These are phyloP conservation scores for Iberis amara DNA, from an alignment of 441 rosid species.

Conservation along the genomic window DNA sequence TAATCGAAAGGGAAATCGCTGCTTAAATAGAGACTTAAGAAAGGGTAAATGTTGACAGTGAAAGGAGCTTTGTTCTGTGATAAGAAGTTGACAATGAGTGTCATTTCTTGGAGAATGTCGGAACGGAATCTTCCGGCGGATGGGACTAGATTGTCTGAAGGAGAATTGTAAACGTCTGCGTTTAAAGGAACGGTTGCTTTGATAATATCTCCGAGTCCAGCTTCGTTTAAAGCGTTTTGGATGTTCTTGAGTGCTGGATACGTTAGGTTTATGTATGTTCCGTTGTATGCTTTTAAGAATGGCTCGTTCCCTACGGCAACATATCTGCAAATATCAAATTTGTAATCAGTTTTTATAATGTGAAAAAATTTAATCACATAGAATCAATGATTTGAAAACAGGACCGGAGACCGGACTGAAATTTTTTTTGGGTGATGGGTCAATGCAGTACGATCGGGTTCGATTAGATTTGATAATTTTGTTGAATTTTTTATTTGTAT, in stretches of 20 bases:
- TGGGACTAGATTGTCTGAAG: constrained; percentile 50
- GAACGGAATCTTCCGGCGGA: constrained; percentile 76
- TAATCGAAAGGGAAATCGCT: constrained; percentile 73
- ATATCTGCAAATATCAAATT: constrained; percentile 36
- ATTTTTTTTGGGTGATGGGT: no score
- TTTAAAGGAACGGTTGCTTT: constrained; percentile 89
- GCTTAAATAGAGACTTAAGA: constrained; percentile 69
- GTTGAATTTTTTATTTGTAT: no score
- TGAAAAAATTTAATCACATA: no score
- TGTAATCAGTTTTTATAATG: no score
- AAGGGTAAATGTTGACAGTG: constrained; percentile 87
- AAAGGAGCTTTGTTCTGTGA: constrained; percentile 66
- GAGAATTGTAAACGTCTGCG: constrained; percentile 84
- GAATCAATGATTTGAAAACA: no score
- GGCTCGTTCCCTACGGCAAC: constrained; percentile 95
- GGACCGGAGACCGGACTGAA: no score
- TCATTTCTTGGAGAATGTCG: constrained; percentile 56
- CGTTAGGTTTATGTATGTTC: constrained; percentile 53
- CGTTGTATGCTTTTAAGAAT: constrained; percentile 65
- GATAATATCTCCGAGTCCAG: constrained; percentile 57
- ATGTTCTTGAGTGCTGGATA: constrained; percentile 89
- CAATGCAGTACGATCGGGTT: no score
- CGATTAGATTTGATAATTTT: no score
- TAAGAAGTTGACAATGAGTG: constrained; percentile 66
- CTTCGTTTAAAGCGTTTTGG: constrained; percentile 84